These are phyloP conservation scores for Candida nonsorbophila DNA, from an alignment of 805 yeast genomes.

Conservation along the genomic window DNA sequence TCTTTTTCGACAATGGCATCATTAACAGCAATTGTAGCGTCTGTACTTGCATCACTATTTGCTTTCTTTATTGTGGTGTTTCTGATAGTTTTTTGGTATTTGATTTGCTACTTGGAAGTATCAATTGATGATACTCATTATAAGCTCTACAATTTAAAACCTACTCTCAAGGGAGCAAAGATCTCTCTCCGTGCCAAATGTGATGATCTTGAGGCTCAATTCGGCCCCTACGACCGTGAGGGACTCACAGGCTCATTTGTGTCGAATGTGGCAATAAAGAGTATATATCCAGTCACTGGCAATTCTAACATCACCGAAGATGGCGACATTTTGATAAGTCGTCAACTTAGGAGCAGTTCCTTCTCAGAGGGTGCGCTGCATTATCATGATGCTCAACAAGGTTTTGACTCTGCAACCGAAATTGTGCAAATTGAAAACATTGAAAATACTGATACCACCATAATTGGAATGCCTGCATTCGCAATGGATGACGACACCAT, in stretches of 20 bases:
- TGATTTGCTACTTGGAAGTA: conserved; percentile 1
- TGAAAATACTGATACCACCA: conserved; percentile 6
- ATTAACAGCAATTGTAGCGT: too few relatives aligned
- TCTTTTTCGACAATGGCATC: too few relatives aligned
- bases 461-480: conserved; percentile 11
- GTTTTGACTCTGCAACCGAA: too few relatives aligned
- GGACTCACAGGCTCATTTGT: not conserved
- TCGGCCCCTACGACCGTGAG: too few relatives aligned
- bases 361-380: not conserved
- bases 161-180: conserved; percentile 1
- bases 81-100: not conserved
- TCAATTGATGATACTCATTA: conserved; percentile 2
- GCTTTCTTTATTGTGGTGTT: not conserved
- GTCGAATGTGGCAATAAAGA: conserved; percentile 2
- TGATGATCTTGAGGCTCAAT: too few relatives aligned
- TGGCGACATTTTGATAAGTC: conserved; percentile 3
- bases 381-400: conserved; percentile 2
- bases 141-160: conserved; percentile 1
- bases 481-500: conserved; percentile 17
- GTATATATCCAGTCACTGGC: not conserved
- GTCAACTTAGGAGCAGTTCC: not conserved
- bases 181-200: too few relatives aligned
- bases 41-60: conserved; percentile 1
- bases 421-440: conserved; percentile 3
- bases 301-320: not conserved